These are phyloP conservation scores for Saccharum hybrid DNA, from an alignment of 202 grass and related monocot genomes.

Conservation along the genomic window DNA sequence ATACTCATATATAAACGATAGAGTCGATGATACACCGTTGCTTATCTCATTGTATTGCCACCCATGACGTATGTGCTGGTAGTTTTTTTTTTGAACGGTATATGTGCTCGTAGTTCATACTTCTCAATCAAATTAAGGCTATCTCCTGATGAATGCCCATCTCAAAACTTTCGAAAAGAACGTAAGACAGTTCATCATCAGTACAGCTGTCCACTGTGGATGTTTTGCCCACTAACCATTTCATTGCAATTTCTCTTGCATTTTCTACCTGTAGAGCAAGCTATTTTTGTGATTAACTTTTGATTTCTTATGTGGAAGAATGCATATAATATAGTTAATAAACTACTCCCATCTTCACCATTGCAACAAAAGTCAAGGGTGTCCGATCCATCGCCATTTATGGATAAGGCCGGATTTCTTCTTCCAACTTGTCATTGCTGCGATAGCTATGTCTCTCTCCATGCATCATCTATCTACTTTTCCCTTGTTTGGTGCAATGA, in stretches of 20 bases:
- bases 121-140: too few species aligned
- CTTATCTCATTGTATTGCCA: too few species aligned
- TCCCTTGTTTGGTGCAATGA: constrained; percentile 2
- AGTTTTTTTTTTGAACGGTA: too few species aligned
- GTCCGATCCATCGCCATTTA: background rate
- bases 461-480: background rate
- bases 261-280: background rate
- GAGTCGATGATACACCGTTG: too few species aligned
- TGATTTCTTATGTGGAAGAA: background rate
- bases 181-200: too few species aligned
- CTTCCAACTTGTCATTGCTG: background rate
- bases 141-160: too few species aligned
- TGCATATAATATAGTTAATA: background rate
- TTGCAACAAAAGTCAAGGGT: background rate
- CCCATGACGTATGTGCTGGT: too few species aligned
- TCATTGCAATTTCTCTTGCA: background rate
- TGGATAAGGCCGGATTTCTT: background rate
- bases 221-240: background rate
- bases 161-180: too few species aligned
- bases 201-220: background rate
- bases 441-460: background rate
- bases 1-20: background rate
- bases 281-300: background rate
- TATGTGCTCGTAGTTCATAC: too few species aligned
- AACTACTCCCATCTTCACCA: background rate